phyloP scores from a whole-genome alignment of 2,329 filamentous ascomycete genomes.

The Clarireedia paspali region DNA sequence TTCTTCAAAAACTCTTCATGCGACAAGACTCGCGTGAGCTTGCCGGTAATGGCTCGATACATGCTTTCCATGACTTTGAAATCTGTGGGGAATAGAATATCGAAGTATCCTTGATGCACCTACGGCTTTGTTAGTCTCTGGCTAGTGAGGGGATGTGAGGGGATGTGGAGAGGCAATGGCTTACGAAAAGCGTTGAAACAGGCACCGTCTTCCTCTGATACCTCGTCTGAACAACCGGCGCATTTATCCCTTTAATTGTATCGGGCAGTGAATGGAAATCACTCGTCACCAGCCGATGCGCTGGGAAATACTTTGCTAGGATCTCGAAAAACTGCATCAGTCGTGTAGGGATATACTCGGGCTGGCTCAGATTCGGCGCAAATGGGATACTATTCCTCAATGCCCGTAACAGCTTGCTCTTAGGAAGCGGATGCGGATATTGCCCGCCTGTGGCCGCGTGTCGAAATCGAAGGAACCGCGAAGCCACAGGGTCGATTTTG shows the following conservation, averaged over 20 bases:
- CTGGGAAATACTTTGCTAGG: slow-evolving; percentile 79
- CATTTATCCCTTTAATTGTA: slow-evolving; percentile 76
- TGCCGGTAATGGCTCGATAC: slow-evolving; percentile 88
- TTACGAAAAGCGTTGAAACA: slow-evolving; percentile 81
- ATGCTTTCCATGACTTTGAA: slow-evolving; percentile 86
- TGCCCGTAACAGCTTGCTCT: slow-evolving; percentile 47
- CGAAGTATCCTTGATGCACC: slow-evolving; percentile 98
- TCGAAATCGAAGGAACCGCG: slow-evolving; percentile 77
- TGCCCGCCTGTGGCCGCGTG: slow-evolving; percentile 62
- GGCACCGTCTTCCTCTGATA: slow-evolving; percentile 82
- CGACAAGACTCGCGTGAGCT: slow-evolving; percentile 74
- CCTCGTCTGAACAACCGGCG: slow-evolving; percentile 91
- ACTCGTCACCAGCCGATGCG: slow-evolving; percentile 78
- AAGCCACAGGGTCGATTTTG: slow-evolving; percentile 71
- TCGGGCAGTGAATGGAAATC: slow-evolving; percentile 87
- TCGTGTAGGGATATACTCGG: slow-evolving; percentile 90
- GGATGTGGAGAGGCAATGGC: slow-evolving; percentile 26
- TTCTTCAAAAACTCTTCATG: slow-evolving; percentile 87
- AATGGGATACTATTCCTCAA: slow-evolving; percentile 61
- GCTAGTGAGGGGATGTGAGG: not conserved
- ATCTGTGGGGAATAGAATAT: slow-evolving; percentile 96
- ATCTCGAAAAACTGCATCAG: slow-evolving; percentile 97
- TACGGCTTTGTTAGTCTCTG: slow-evolving; percentile 31
- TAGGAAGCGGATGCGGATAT: slow-evolving; percentile 53
- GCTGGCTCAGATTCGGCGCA: slow-evolving; percentile 65